Conservation (phyloP, 148 eudicot species). For the Silene conica region DNA sequence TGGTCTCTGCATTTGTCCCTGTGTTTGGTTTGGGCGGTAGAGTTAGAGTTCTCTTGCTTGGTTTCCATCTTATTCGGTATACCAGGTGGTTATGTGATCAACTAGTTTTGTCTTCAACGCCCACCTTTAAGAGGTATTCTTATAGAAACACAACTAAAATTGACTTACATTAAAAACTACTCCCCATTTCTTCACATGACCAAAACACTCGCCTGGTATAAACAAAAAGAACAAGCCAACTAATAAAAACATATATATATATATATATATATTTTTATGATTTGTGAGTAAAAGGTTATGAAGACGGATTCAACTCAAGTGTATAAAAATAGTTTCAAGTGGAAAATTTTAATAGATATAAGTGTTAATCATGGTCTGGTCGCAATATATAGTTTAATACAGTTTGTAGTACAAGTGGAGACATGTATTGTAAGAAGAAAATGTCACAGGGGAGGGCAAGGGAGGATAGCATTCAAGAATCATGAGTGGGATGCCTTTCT, state of each 20-base stretch:
- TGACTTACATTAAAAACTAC: slow-evolving; percentile 28
- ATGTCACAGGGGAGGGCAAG: slow-evolving; percentile 24
- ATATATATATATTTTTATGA: background rate
- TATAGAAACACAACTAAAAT: slow-evolving; percentile 25
- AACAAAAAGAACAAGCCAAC: slow-evolving; percentile 37
- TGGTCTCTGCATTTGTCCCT: slow-evolving; percentile 16
- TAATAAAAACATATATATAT: background rate
- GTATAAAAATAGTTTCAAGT: slow-evolving; percentile 21
- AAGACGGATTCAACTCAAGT: slow-evolving; percentile 36
- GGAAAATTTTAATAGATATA: slow-evolving; percentile 16
- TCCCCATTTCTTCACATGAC: slow-evolving; percentile 30
- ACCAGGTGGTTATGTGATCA: slow-evolving; percentile 2
- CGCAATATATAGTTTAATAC: slow-evolving; percentile 18
- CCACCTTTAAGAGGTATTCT: slow-evolving; percentile 13
- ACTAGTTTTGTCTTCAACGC: slow-evolving; percentile 1
- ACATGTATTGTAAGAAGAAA: slow-evolving; percentile 33
- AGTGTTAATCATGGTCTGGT: background rate
- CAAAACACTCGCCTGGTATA: slow-evolving; percentile 26
- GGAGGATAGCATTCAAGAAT: slow-evolving; percentile 25
- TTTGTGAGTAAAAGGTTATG: slow-evolving; percentile 4
- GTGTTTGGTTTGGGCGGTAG: slow-evolving; percentile 23
- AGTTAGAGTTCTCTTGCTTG: slow-evolving; percentile 21
- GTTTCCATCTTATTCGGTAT: slow-evolving; percentile 27
- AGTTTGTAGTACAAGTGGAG: slow-evolving; percentile 14
- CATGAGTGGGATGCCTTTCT: slow-evolving; percentile 16